Evolutionary conservation across 2,329 filamentous ascomycete genomes (phyloP), one percentile per base, ranked within the genome.

Genomic region (Raffaelea ambrosiae): DNA sequence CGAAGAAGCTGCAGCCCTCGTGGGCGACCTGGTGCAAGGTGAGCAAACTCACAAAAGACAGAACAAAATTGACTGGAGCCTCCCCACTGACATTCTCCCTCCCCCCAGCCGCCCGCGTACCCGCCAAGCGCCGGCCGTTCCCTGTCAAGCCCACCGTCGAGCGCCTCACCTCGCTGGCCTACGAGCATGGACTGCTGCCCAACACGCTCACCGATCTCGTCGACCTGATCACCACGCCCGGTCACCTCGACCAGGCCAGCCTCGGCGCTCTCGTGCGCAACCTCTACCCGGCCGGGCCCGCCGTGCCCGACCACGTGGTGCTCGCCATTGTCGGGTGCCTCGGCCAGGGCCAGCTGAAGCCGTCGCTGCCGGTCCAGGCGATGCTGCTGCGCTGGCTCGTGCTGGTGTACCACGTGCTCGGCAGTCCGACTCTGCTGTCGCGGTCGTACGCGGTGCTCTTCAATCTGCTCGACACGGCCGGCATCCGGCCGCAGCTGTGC

Each of bases 401-500:
- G 48, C 79, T 87, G 65, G 76, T 88, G 3, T 82, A 90, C 58
- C 83, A 88, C 55, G 68, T 83, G 41, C 64, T 93, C 19, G 35
- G 26, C 4, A 23, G 80, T 38, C 73, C 76, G 41, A 69, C 67
- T 7, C 67, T 83, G 9, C 64, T 95, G 43, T 81, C 81, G 5
- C 81, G 80, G 52, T 69, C 84, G 2, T 95, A 94, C 58, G 73
- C 80, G 0, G 77, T 91, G 18, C 64, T 95, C 4, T 95, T 95
- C 61, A 87, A 87, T 53, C 70, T 91, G 54, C 73, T 95, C 5
- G 86, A 94, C 59, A 91, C 87, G 58, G 83, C 87, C 44, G 84
- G 81, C 50, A 77, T 89, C 51, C 76, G 77, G 48, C 69, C 77
- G 11, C 71, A 76, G 52, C 61, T 93, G 44, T 90, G 87, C 59